Evolutionary conservation across 208 protist genomes (phyloP).

Genomic region (Crithidia sp.): DNA sequence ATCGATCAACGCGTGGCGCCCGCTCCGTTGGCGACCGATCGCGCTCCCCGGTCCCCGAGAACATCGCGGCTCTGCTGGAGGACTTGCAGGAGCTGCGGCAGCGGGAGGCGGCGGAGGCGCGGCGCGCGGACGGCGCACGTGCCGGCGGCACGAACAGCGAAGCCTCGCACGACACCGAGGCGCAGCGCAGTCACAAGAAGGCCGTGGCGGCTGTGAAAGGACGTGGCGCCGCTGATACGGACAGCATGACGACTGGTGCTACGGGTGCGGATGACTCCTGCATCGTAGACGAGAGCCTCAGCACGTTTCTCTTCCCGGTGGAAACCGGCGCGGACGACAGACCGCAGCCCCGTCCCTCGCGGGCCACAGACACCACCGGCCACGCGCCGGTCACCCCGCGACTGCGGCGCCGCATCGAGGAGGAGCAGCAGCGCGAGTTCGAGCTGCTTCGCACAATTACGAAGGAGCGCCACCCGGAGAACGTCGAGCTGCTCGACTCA

Average conservation of each 20-base stretch:
- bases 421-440: slow-evolving; percentile 40
- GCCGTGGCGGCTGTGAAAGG: background rate
- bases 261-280: background rate
- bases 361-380: slow-evolving; percentile 40
- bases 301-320: background rate
- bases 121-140: too few species aligned
- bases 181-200: slow-evolving; percentile 14
- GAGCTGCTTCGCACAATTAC: slow-evolving; percentile 35
- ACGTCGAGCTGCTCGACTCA: slow-evolving; percentile 21
- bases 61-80: slow-evolving; percentile 18
- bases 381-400: slow-evolving; percentile 49
- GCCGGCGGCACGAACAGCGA: too few species aligned
- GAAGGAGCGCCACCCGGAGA: slow-evolving; percentile 20
- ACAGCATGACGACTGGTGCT: background rate
- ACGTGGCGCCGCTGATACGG: background rate
- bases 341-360: background rate
- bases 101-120: slow-evolving; percentile 11
- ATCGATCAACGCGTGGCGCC: background rate
- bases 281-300: background rate
- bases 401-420: slow-evolving; percentile 36
- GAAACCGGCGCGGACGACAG: background rate
- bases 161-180: background rate
- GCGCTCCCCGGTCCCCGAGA: slow-evolving; percentile 2
- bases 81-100: slow-evolving; percentile 24
- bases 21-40: slow-evolving; percentile 2